Evolutionary conservation across 768 basidiomycete genomes (phyloP).

Genomic region (Pulveroboletus sp.): DNA sequence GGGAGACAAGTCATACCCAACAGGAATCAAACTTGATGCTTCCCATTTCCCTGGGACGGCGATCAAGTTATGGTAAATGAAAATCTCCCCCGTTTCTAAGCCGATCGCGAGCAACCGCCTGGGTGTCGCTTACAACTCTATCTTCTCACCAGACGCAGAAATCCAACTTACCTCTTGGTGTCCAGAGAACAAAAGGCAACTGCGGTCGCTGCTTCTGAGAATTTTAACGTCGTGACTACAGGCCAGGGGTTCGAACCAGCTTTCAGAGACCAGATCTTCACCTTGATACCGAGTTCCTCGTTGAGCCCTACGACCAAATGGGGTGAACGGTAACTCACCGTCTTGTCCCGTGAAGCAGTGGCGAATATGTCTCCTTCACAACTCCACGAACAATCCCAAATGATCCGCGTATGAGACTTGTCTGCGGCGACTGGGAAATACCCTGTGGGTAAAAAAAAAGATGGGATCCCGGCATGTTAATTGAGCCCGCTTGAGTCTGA

Average conservation of each 20-base stretch:
- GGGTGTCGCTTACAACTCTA: slow-evolving; percentile 2
- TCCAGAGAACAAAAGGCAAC: slow-evolving; percentile 54
- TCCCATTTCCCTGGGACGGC: slow-evolving; percentile 41
- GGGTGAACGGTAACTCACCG: slow-evolving; percentile 41
- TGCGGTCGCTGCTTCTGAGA: slow-evolving; percentile 77
- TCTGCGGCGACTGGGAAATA: slow-evolving; percentile 63
- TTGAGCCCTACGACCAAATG: not conserved
- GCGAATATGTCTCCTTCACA: slow-evolving; percentile 74
- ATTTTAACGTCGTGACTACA: slow-evolving; percentile 55
- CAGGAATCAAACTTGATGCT: slow-evolving; percentile 40
- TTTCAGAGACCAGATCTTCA: slow-evolving; percentile 71
- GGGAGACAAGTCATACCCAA: slow-evolving; percentile 40
- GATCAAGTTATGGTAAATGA: slow-evolving; percentile 47
- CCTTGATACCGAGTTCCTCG: slow-evolving; percentile 39
- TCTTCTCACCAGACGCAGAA: not conserved
- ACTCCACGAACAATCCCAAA: slow-evolving; percentile 95
- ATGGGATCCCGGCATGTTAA: not conserved
- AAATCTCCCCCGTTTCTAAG: slow-evolving; percentile 74
- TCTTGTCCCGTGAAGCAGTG: slow-evolving; percentile 94
- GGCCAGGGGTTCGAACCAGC: slow-evolving; percentile 47
- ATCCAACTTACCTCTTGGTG: slow-evolving; percentile 36
- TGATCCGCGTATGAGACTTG: slow-evolving; percentile 87
- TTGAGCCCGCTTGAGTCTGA: not conserved
- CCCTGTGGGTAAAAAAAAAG: slow-evolving; percentile 33
- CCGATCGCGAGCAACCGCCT: slow-evolving; percentile 74